Evolutionary conservation across 2,329 filamentous ascomycete genomes (phyloP), one percentile per base, ranked within the genome.

Genomic region (Stagonosporopsis vannaccii): DNA sequence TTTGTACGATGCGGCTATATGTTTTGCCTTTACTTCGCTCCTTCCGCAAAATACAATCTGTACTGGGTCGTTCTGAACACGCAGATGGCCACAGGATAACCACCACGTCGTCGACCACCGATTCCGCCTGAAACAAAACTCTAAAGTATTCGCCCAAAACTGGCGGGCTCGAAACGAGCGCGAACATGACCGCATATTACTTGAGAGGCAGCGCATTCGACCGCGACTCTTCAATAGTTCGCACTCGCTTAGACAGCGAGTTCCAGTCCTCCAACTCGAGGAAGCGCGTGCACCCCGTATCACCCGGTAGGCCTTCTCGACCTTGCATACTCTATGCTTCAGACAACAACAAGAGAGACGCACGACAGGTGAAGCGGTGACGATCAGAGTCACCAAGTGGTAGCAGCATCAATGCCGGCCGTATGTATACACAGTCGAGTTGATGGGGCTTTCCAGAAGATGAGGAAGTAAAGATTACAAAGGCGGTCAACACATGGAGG

Each of bases 161-260:
- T 40, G 42, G 53, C 40, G 55, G 23, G 46, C 50, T 11, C 39
- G 26, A 19, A 40, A 44, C 8, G 46, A 59, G 22, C 51, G 41
- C 20, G 47, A 56, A 0, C 56, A 63, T 17, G 56, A 61, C 12
- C 56, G 56, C 11, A 63, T 62, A 20, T 54, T 51, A 3, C 59
- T 53, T 6, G 35, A 19, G 43, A 33, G 20, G 50, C 54, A n/a
- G 53, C 49, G 3, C 11, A 20, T 11, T 54, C 61, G 2, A 36
- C 44, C 7, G 20, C 47, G 15, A 33, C 46, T 37, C 61, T 63
- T 23, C 48, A 60, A 33, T 45, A 35, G 11, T 63, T 59, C 56
- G 59, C 56, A 9, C 25, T 59, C 6, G 26, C 46, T 25, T 36
- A 17, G 5, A 32, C 19, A 11, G 1, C 9, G 11, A 36, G 12